These are phyloP conservation scores for Plasmodium falciparum DNA, from an alignment of 169 alveolate genomes.

Conservation along the genomic window DNA sequence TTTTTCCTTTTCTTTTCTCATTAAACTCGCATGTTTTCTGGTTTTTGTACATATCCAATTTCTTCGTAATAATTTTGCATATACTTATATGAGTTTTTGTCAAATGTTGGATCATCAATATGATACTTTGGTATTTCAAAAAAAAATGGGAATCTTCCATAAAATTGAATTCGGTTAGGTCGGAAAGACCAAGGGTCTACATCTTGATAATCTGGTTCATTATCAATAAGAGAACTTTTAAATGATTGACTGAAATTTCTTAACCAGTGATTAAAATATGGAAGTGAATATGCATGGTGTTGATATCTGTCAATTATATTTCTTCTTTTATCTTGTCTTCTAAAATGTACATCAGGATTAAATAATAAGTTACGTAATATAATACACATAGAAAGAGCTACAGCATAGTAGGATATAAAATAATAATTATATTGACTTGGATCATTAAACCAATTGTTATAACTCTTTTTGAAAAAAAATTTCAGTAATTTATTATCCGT, in stretches of 20 bases:
- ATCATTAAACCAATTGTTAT: conserved; percentile 86
- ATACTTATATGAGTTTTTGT: conserved; percentile 81
- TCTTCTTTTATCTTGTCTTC: conserved; percentile 78
- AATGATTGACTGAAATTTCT: conserved; percentile 83
- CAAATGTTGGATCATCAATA: conserved; percentile 82
- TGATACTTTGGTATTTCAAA: conserved; percentile 84
- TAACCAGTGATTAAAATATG: conserved; percentile 80
- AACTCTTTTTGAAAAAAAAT: conserved; percentile 83
- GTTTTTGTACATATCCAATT: conserved; percentile 52
- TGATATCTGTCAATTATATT: conserved; percentile 80
- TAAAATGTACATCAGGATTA: conserved; percentile 78
- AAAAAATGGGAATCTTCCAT: conserved; percentile 85
- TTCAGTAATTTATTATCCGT: conserved; percentile 86
- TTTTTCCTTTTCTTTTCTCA: conserved; percentile 1
- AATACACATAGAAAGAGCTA: conserved; percentile 45
- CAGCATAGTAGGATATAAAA: conserved; percentile 79
- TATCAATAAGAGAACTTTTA: conserved; percentile 83
- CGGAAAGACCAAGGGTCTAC: conserved; percentile 82
- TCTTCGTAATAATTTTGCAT: conserved; percentile 82
- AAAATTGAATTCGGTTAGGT: conserved; percentile 81
- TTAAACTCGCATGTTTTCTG: neutral
- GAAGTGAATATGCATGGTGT: conserved; percentile 86
- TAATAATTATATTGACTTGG: conserved; percentile 86
- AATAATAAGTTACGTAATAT: conserved; percentile 51
- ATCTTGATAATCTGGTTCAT: conserved; percentile 85